phyloP scores from a whole-genome alignment of 495 filamentous ascomycete species.

The Annulohypoxylon stygium region DNA sequence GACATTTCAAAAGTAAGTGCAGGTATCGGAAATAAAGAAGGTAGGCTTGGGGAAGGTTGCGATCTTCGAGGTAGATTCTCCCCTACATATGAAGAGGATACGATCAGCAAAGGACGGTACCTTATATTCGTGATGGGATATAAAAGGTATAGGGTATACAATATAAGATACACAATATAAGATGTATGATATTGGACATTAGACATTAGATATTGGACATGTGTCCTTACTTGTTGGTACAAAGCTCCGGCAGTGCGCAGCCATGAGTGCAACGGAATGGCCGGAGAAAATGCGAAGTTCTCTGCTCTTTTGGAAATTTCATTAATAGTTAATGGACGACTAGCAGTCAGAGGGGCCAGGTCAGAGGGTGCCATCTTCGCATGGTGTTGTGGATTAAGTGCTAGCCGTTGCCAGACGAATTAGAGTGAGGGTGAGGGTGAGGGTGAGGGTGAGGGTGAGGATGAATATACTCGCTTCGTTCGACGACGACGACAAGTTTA shows the following conservation, averaged over 20 bases:
- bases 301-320: slow-evolving; percentile 78
- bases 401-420: slow-evolving; percentile 10
- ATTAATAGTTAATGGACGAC: slow-evolving; percentile 74
- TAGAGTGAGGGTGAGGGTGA: neutral
- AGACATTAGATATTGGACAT: neutral
- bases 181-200: too few species aligned
- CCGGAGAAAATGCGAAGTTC: slow-evolving; percentile 82
- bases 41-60: slow-evolving; percentile 88
- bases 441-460: too few species aligned
- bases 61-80: slow-evolving; percentile 83
- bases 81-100: slow-evolving; percentile 38
- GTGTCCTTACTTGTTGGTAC: slow-evolving; percentile 76
- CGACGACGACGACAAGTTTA: neutral
- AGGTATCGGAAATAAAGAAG: slow-evolving; percentile 87
- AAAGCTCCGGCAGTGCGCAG: slow-evolving; percentile 82
- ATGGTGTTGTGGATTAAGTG: slow-evolving; percentile 4
- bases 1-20: slow-evolving; percentile 72
- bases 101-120: slow-evolving; percentile 14
- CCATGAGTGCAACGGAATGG: slow-evolving; percentile 83
- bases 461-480: too few species aligned
- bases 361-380: slow-evolving; percentile 36
- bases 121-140: neutral
- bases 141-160: too few species aligned
- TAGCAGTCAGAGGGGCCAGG: slow-evolving; percentile 1
- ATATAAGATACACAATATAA: neutral